Base-by-base conservation (phyloP, 805 yeast species). In the Kodamaea neixiangensis region DNA sequence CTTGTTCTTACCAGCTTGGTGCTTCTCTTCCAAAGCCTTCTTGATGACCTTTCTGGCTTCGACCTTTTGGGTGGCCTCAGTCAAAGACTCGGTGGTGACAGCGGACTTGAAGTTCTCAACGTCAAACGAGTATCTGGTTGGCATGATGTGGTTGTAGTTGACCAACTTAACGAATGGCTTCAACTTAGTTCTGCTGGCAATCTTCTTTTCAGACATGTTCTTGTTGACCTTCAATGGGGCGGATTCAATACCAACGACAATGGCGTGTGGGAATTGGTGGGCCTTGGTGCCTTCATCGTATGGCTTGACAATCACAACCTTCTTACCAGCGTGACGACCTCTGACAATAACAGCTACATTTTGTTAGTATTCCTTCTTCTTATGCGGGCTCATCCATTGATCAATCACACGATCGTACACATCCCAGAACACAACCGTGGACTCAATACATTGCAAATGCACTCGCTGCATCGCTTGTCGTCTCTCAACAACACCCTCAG, bases 281-380 rank as follows among this genome's bases (percentile, higher is more conserved):
- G 94, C 76, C 83, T 94, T 94, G 82, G 98, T 83, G 76, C 99
- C 99, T 73, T 94, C 97, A 74, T 94, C 98, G 77, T 89, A 96
- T 67, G 97, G 94, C 81, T 89, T 91, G 76, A 94, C 92, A 75
- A 94, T 91, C 77, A 94, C 99, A 66, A 94, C 99, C 88, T 94
- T 94, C 89, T 92, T 93, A 85, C 99, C 99, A 77, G 99, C 99
- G 89, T 85, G 93, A 84, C 99, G 94, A 75, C 99, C 99, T 80
- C 98, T 93, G 79, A 92, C 96, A 78, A 94, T 92, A 82, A 94
- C 92, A 83, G 98, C 96, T 88, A 74, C 46, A 62, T 19, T 25
- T 25, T 44, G 58, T 54, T 54, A 54, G 58, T 54, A 54, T 17
- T 34, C 20, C 20, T 44, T 44, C 41, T 7, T 42, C 22, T 39